A percentile compares a stretch with the other conserved stretches of the same genome.
These are phyloP conservation scores for Fusarium torreyae DNA, from an alignment of 2,329 filamentous ascomycete genomes.

Conservation along the genomic window DNA sequence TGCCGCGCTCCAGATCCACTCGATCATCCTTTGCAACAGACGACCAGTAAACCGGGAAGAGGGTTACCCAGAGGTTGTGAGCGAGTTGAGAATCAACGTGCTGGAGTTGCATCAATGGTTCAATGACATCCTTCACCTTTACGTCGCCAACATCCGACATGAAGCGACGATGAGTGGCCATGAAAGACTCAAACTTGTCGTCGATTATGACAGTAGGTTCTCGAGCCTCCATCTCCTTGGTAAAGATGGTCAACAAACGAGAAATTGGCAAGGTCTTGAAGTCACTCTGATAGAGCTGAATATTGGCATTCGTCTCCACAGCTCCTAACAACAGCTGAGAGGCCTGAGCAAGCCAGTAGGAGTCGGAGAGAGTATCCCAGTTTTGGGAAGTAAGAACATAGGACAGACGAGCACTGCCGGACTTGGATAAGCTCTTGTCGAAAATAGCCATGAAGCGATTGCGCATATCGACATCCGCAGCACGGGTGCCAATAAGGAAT, in stretches of 20 bases:
- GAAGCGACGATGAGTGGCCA: slow-evolving; percentile 86
- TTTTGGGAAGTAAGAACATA: slow-evolving; percentile 95
- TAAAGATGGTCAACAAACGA: slow-evolving; percentile 79
- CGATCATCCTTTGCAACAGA: slow-evolving; percentile 89
- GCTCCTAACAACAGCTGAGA: slow-evolving; percentile 93
- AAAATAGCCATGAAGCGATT: slow-evolving; percentile 98
- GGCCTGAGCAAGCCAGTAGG: slow-evolving; percentile 97
- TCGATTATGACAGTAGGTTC: slow-evolving; percentile 81
- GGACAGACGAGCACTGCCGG: slow-evolving; percentile 87
- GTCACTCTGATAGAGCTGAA: slow-evolving; percentile 86
- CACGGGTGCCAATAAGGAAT: slow-evolving; percentile 94
- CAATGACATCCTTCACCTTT: slow-evolving; percentile 88
- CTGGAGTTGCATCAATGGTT: slow-evolving; percentile 92
- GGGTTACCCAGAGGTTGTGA: slow-evolving; percentile 88
- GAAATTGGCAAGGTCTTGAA: slow-evolving; percentile 84
- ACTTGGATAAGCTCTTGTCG: slow-evolving; percentile 93
- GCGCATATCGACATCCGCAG: slow-evolving; percentile 95
- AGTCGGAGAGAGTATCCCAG: slow-evolving; percentile 95
- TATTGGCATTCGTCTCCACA: slow-evolving; percentile 84
- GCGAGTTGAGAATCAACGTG: slow-evolving; percentile 87
- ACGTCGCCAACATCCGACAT: slow-evolving; percentile 87
- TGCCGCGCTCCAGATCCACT: slow-evolving; percentile 88
- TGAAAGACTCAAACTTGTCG: slow-evolving; percentile 84
- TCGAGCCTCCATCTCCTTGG: slow-evolving; percentile 80
- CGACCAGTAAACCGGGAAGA: slow-evolving; percentile 97